Base-by-base conservation (phyloP, 2,329 filamentous ascomycete genomes). In the Fusarium piperis region DNA sequence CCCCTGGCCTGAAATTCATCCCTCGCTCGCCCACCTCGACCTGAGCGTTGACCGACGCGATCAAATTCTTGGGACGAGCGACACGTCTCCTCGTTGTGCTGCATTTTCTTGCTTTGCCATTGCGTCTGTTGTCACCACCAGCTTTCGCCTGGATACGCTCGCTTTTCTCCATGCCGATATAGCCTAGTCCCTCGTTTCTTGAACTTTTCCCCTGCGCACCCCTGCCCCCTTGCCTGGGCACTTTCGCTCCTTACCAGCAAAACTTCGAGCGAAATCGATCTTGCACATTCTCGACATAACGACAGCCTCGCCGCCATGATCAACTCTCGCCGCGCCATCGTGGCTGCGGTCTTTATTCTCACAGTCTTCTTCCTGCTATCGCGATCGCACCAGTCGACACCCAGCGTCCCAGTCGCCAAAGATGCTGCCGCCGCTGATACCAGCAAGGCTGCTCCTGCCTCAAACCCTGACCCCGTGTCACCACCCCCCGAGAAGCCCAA, bases 281-380 rank as follows among this genome's bases (percentile, higher is more conserved):
- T 70, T 36, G 46, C 36, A 39, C 57, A 59, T 41, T 66, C 65
- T 57, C 63, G 65, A 52, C 66, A 56, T 72, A 33, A 67, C 51
- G 64, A 70, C 55, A 53, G 33, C 72, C 48, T 46, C 60, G 67
- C 59, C 61, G 73, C 78, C 65, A 97, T 97, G 94, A 87, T 95
- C 80, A 93, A 92, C 77, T 93, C 93, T 79, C 89, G 91, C 78
- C 92, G 93, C 82, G 92, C 93, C 78, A 81, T 97, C 70, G 83
- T 94, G 74, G 87, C 91, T 62, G 93, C 94, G 53, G 87, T 89
- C 75, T 88, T 91, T 78, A 82, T 95, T 71, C 81, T 95, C 75
- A 88, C 89, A 30, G 84, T 93, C 77, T 85, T 95, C 82, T 90
- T 91, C 83, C 83, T 95, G 70, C 86, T 94, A 72, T 89, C 89